phyloP scores from a whole-genome alignment of 139 green algal species.

The Coelastrella sp. region DNA sequence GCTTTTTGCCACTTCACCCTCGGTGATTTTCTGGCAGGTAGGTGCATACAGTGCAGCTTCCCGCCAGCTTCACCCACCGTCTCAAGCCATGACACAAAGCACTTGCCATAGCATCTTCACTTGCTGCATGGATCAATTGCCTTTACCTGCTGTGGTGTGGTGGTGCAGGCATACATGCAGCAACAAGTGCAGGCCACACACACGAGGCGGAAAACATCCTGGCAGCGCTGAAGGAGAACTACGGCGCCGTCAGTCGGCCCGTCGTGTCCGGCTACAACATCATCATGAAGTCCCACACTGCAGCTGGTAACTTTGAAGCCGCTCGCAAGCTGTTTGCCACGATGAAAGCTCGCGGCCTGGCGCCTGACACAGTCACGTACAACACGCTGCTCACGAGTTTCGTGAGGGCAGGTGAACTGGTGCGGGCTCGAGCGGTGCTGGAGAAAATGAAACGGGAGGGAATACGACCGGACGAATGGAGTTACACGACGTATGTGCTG shows the following conservation, averaged over 20 bases:
- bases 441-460: slow-evolving; percentile 58
- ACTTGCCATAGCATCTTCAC: not conserved
- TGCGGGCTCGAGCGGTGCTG: slow-evolving; percentile 50
- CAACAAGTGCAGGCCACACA: slow-evolving; percentile 55
- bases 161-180: slow-evolving; percentile 74
- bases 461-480: slow-evolving; percentile 65
- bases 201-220: slow-evolving; percentile 68
- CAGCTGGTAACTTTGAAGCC: slow-evolving; percentile 41
- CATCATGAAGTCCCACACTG: slow-evolving; percentile 65
- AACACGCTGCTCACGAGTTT: slow-evolving; percentile 75
- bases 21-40: no score
- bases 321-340: slow-evolving; percentile 55
- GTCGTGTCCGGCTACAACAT: slow-evolving; percentile 74
- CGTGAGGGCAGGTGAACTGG: slow-evolving; percentile 54
- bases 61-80: no score
- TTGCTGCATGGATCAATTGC: not conserved
- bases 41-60: no score
- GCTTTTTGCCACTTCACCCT: no score
- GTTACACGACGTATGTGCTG: slow-evolving; percentile 61
- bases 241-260: slow-evolving; percentile 13
- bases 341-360: slow-evolving; percentile 52
- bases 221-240: slow-evolving; percentile 44
- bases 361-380: slow-evolving; percentile 68
- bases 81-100: no score
- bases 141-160: not conserved